phyloP scores from a whole-genome alignment of 2,329 filamentous ascomycete species.

The Chalara sp. region DNA sequence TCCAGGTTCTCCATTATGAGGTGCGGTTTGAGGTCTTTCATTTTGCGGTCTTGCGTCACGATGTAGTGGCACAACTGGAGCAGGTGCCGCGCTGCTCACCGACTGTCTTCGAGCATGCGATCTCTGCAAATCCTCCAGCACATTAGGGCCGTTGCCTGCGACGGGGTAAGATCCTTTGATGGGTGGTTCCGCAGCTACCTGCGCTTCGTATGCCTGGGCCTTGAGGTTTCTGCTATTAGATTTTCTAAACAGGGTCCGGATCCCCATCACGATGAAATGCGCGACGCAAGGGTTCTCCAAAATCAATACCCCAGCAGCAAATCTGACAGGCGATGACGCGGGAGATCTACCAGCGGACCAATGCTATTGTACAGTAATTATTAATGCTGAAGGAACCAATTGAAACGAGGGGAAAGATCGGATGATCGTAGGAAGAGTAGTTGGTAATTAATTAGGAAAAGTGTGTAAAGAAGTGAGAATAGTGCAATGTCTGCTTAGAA shows the following conservation, averaged over 20 bases:
- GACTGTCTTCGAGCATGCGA: slow-evolving; percentile 20
- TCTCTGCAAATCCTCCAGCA: slow-evolving; percentile 31
- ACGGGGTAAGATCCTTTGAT: slow-evolving; percentile 35
- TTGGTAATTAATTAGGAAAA: too few species aligned
- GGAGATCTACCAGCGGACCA: too few species aligned
- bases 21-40: slow-evolving; percentile 13
- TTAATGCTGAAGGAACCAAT: too few species aligned
- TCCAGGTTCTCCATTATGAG: slow-evolving; percentile 7
- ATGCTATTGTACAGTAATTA: too few species aligned
- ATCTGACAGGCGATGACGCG: too few species aligned
- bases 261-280: not conserved
- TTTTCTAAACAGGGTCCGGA: slow-evolving; percentile 1
- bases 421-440: too few species aligned
- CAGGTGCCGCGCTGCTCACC: slow-evolving; percentile 18
- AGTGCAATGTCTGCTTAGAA: too few species aligned
- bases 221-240: slow-evolving; percentile 21
- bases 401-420: too few species aligned
- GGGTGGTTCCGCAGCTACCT: slow-evolving; percentile 30
- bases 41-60: slow-evolving; percentile 11
- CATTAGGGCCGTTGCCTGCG: slow-evolving; percentile 33
- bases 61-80: slow-evolving; percentile 11
- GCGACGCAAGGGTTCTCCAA: not conserved
- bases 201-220: slow-evolving; percentile 32
- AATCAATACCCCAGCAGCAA: too few species aligned
- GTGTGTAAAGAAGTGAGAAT: too few species aligned